Conservation (phyloP, 2,329 filamentous ascomycete species). For the Alternaria incomplexa region DNA sequence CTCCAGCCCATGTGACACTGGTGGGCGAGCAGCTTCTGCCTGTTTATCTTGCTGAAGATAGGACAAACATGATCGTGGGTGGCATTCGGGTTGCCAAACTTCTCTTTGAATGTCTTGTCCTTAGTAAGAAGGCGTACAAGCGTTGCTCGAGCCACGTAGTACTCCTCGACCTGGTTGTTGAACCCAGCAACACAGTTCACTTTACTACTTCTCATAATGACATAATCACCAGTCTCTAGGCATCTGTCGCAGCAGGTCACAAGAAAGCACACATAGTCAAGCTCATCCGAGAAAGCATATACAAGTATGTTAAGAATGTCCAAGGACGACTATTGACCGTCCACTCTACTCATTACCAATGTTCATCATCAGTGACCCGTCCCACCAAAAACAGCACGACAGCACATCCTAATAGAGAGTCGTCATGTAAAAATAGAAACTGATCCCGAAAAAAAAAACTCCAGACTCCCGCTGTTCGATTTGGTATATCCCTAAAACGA, state of each 20-base stretch:
- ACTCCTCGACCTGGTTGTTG: neutral
- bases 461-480: slow-evolving; percentile 33
- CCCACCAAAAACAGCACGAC: neutral
- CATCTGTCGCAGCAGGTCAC: neutral
- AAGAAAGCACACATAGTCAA: neutral
- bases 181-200: neutral
- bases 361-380: neutral
- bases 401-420: neutral
- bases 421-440: neutral
- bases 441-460: neutral
- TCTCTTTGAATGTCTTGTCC: neutral
- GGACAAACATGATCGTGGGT: too few relatives aligned
- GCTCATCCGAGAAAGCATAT: slow-evolving; percentile 1
- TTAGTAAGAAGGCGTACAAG: neutral
- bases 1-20: too few relatives aligned
- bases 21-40: too few relatives aligned
- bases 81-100: too few relatives aligned
- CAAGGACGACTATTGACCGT: neutral
- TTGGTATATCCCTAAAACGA: slow-evolving; percentile 33
- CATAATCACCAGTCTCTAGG: neutral
- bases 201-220: neutral
- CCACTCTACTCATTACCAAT: slow-evolving; percentile 16
- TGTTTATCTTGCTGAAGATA: too few relatives aligned
- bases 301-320: slow-evolving; percentile 8
- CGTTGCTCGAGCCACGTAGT: neutral